A percentile compares a stretch with the other conserved stretches of the same genome.
phyloP scores from a whole-genome alignment of 2,329 filamentous ascomycete species.

The Corynespora cassiicola region DNA sequence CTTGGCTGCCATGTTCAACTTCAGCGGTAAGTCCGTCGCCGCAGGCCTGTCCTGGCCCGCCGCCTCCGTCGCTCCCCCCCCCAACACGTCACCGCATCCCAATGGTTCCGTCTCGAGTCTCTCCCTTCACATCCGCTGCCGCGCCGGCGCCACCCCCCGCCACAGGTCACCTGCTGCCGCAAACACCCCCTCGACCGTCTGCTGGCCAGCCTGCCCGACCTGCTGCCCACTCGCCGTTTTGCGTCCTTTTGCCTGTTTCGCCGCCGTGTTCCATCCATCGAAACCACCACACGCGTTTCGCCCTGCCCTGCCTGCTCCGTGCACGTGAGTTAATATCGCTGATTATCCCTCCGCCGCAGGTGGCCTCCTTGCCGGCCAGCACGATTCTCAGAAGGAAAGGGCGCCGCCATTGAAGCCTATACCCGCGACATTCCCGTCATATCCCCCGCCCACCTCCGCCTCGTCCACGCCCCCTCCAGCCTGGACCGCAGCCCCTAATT shows the following conservation, averaged over 20 bases:
- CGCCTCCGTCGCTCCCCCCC: constrained; percentile 5
- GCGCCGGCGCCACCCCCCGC: constrained; percentile 5
- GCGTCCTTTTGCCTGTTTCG: constrained; percentile 18
- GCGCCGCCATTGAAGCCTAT: constrained; percentile 57
- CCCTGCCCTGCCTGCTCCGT: constrained; percentile 19
- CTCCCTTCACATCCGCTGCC: too few relatives aligned
- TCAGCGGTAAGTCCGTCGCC: constrained; percentile 39
- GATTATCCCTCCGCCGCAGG: constrained; percentile 35
- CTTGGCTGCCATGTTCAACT: constrained; percentile 40
- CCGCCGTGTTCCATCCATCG: constrained; percentile 18
- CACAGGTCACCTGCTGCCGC: too few relatives aligned
- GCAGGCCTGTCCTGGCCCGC: constrained; percentile 1
- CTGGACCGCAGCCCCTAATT: constrained; percentile 44
- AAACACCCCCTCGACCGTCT: neutral
- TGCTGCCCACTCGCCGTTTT: neutral
- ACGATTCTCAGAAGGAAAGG: constrained; percentile 49
- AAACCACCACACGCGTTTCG: constrained; percentile 36
- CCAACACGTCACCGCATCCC: constrained; percentile 7
- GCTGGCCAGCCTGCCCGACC: constrained; percentile 3
- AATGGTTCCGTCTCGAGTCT: constrained; percentile 3
- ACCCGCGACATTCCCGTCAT: constrained; percentile 59
- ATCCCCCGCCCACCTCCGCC: constrained; percentile 46
- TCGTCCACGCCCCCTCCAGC: constrained; percentile 27
- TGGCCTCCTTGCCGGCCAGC: constrained; percentile 45
- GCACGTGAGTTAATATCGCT: constrained; percentile 36